Conservation (phyloP, 1,284 basidiomycete species). For the Coriolopsis trogii region DNA sequence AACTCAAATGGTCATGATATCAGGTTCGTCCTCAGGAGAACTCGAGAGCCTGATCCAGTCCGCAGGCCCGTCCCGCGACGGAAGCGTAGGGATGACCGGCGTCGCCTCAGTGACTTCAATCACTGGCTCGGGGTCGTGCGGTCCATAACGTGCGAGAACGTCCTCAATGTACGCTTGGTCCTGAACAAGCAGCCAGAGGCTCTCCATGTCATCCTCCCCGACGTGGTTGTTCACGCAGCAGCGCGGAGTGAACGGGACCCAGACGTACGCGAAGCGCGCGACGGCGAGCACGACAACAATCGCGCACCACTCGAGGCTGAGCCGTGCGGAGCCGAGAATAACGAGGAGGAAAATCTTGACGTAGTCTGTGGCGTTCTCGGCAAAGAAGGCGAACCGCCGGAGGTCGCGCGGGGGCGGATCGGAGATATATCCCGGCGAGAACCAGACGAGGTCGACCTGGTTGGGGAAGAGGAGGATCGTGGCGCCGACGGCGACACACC, state of each 20-base stretch:
- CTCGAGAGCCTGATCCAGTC: too few species aligned
- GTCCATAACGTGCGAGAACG: too few species aligned
- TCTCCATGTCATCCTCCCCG: constrained; percentile 48
- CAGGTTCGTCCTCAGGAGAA: too few species aligned
- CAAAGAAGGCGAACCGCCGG: constrained; percentile 48
- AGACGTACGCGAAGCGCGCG: constrained; percentile 40
- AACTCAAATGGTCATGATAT: too few species aligned
- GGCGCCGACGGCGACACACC: constrained; percentile 50
- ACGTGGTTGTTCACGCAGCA: constrained; percentile 34
- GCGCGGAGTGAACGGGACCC: constrained; percentile 38
- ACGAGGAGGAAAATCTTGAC: constrained; percentile 43
- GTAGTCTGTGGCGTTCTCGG: constrained; percentile 44
- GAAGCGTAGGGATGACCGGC: too few species aligned
- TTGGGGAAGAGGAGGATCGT: constrained; percentile 44
- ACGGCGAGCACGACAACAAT: constrained; percentile 30
- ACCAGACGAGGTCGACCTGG: constrained; percentile 42
- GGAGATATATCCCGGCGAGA: constrained; percentile 39
- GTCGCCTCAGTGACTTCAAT: too few species aligned
- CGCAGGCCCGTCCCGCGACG: too few species aligned
- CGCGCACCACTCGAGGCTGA: constrained; percentile 25
- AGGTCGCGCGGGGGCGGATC: constrained; percentile 37
- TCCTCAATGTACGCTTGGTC: constrained; percentile 5
- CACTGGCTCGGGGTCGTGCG: too few species aligned
- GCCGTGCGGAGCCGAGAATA: constrained; percentile 32
- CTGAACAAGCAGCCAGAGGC: constrained; percentile 38